A percentile compares a stretch with the other conserved stretches of the same genome.
These are phyloP conservation scores for Nakazawaea anatomiae DNA, from an alignment of 805 yeast genomes.

Conservation along the genomic window DNA sequence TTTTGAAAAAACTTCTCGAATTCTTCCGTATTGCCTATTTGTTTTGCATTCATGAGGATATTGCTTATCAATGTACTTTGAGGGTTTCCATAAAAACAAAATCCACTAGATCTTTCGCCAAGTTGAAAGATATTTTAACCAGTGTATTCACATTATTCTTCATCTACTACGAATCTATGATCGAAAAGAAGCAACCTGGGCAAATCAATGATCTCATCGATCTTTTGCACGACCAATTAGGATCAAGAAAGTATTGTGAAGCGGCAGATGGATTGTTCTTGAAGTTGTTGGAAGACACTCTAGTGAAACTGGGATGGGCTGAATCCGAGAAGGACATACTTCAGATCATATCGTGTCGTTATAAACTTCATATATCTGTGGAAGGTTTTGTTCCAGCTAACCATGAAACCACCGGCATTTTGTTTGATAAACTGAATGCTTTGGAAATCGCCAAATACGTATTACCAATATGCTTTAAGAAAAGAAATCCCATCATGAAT, in stretches of 20 bases:
- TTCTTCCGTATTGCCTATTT: slow-evolving; percentile 40
- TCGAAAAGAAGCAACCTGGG: slow-evolving; percentile 17
- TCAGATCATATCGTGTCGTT: slow-evolving; percentile 75
- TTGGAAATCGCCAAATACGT: slow-evolving; percentile 34
- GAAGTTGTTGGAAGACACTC: slow-evolving; percentile 47
- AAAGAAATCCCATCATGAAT: slow-evolving; percentile 52
- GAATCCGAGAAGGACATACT: slow-evolving; percentile 63
- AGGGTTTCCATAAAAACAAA: slow-evolving; percentile 35
- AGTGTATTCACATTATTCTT: slow-evolving; percentile 31
- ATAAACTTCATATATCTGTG: slow-evolving; percentile 56
- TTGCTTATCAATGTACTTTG: slow-evolving; percentile 29
- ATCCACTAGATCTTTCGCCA: slow-evolving; percentile 37
- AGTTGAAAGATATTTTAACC: slow-evolving; percentile 39
- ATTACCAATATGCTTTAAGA: slow-evolving; percentile 47
- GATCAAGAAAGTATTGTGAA: slow-evolving; percentile 64
- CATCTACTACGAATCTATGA: slow-evolving; percentile 27
- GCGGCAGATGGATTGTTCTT: slow-evolving; percentile 57
- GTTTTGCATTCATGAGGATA: slow-evolving; percentile 49
- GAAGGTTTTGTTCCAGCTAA: slow-evolving; percentile 60
- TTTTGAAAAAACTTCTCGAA: slow-evolving; percentile 19
- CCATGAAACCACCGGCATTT: slow-evolving; percentile 43
- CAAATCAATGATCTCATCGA: slow-evolving; percentile 42
- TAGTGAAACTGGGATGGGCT: slow-evolving; percentile 34
- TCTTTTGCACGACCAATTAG: slow-evolving; percentile 68
- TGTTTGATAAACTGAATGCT: slow-evolving; percentile 17